Evolutionary conservation across 495 filamentous ascomycete genomes (phyloP).

Genomic region (Xylaria palmicola): DNA sequence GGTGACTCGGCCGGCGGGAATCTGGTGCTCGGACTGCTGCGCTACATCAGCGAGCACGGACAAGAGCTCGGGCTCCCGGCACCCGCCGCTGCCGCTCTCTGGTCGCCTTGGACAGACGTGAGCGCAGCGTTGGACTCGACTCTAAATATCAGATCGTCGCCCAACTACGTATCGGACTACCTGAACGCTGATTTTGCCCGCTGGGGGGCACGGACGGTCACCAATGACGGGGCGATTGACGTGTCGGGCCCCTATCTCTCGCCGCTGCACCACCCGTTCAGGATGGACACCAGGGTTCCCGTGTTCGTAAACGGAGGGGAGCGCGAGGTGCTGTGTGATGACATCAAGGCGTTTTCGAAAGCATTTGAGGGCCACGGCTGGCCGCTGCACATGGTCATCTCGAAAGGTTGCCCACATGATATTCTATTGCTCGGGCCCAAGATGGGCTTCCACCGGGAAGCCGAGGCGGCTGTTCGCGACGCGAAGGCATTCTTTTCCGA

Average conservation of each 20-base stretch:
- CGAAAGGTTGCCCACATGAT: constrained; percentile 24
- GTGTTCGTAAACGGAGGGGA: constrained; percentile 2
- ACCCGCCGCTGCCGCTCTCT: neutral
- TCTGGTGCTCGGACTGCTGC: constrained; percentile 35
- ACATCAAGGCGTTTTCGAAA: constrained; percentile 16
- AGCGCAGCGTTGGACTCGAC: neutral
- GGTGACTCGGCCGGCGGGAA: constrained; percentile 33
- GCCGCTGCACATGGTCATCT: constrained; percentile 20
- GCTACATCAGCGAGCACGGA: constrained; percentile 30
- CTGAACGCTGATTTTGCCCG: constrained; percentile 2
- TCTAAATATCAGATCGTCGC: neutral
- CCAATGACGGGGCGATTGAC: constrained; percentile 7
- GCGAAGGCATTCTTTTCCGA: constrained; percentile 9
- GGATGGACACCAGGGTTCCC: neutral
- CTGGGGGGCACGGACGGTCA: neutral
- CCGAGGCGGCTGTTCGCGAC: constrained; percentile 17
- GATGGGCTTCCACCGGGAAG: constrained; percentile 25
- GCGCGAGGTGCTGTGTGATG: constrained; percentile 8
- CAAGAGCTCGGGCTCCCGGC: constrained; percentile 1
- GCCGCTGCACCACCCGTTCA: constrained; percentile 6
- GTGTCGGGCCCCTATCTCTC: constrained; percentile 2
- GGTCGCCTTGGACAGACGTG: constrained; percentile 11
- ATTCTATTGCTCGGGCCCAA: constrained; percentile 24
- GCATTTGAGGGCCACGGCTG: constrained; percentile 14
- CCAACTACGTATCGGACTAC: constrained; percentile 5